Evolutionary conservation across 2,329 filamentous ascomycete species (phyloP), one percentile per base, ranked within the genome.

Genomic region (Rutstroemia sp.): DNA sequence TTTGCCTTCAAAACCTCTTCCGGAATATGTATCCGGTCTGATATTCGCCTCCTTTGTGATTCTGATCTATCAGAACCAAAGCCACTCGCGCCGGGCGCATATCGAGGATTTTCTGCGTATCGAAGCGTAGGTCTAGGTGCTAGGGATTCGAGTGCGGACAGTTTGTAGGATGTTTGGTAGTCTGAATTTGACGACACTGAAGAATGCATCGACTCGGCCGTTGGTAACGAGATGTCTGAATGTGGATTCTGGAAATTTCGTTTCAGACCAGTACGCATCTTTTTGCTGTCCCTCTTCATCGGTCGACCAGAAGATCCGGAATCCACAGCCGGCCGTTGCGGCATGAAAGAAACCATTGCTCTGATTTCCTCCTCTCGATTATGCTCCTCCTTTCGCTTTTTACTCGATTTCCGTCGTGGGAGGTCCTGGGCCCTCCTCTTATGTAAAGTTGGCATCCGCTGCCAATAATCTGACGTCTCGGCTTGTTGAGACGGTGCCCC

Each of bases 281-380:
- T 84, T 70, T 83, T 86, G 67, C 80, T 88, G 63, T 89, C 80
- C 70, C 76, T 76, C 76, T 77, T 81, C 66, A 78, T 71, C 1
- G 77, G 80, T 57, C 82, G 79, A 47, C 87, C 78, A 47, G 82
- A 75, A 53, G 79, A 79, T 69, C 79, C 81, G 34, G 77, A 75
- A 58, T 84, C 79, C 48, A 79, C 78, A 10, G 79, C 78, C 5
- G 84, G 78, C 51, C 88, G 81, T 53, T 76, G 78, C 5, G 88
- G 84, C 63, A 86, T 80, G 59, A 79, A 80, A 42, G 83, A 81
- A 67, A 83, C 88, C 87, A 96, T 89, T 54, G 89, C 84, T 68
- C 86, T 88, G 67, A 96, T 91, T 72, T 96, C 90, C 60, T 89
- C 89, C 72, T 96, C 92, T 57, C 92, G 81, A 57, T 87, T 79